Evolutionary conservation across 2,329 filamentous ascomycete genomes (phyloP).

Genomic region (Iodosphaeria phyllophila): DNA sequence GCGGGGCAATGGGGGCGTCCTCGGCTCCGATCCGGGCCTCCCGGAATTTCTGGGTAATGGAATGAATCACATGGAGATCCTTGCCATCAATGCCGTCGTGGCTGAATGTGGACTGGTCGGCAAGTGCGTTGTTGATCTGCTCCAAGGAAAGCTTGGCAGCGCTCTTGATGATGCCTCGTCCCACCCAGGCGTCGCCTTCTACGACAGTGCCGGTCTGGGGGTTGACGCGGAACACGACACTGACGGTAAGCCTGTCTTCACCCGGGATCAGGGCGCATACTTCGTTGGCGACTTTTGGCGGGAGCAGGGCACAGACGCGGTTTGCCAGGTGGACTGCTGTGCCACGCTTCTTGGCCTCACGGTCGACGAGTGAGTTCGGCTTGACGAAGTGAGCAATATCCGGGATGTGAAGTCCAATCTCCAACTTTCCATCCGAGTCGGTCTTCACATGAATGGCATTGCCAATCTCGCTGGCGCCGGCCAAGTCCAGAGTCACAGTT

Average conservation of each 20-base stretch:
- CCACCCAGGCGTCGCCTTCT: conserved; percentile 84
- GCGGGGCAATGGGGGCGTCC: conserved; percentile 60
- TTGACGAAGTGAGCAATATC: conserved; percentile 97
- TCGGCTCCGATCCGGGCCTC: conserved; percentile 71
- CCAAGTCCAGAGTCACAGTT: conserved; percentile 82
- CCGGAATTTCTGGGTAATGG: conserved; percentile 76
- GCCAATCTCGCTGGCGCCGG: conserved; percentile 72
- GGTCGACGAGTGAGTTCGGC: conserved; percentile 82
- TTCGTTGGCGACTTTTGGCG: conserved; percentile 67
- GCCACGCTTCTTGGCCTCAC: conserved; percentile 94
- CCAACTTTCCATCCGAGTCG: conserved; percentile 65
- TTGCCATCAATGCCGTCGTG: conserved; percentile 49
- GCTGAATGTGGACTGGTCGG: conserved; percentile 39
- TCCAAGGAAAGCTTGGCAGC: conserved; percentile 67
- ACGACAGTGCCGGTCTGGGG: conserved; percentile 57
- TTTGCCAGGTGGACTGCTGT: conserved; percentile 92
- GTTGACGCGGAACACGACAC: conserved; percentile 84
- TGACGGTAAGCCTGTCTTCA: conserved; percentile 81
- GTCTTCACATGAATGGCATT: conserved; percentile 87
- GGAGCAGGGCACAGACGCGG: conserved; percentile 72
- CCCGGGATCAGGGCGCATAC: conserved; percentile 74
- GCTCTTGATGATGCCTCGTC: conserved; percentile 87
- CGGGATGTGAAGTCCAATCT: conserved; percentile 87
- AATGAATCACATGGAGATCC: conserved; percentile 62
- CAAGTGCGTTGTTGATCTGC: conserved; percentile 69